These are phyloP conservation scores for Hypoxylon sp. DNA, from an alignment of 2,329 filamentous ascomycete species.

Conservation along the genomic window DNA sequence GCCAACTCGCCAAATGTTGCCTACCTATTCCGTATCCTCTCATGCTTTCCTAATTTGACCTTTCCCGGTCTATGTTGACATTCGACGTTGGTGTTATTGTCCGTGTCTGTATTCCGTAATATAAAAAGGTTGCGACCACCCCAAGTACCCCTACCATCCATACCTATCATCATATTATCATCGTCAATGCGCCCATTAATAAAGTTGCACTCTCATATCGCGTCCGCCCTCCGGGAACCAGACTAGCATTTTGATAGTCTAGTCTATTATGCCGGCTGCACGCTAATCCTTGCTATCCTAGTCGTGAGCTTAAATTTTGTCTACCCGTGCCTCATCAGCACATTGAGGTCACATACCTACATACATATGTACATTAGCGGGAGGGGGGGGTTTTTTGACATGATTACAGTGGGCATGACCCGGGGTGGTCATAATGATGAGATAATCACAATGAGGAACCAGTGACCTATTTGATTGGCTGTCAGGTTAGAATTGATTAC, in stretches of 20 bases:
- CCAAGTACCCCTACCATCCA: slow-evolving; percentile 21
- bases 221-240: slow-evolving; percentile 36
- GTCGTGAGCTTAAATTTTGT: slow-evolving; percentile 26
- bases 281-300: slow-evolving; percentile 30
- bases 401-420: no score
- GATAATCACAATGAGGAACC: no score
- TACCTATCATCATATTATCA: slow-evolving; percentile 43
- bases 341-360: slow-evolving; percentile 12
- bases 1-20: slow-evolving; percentile 29
- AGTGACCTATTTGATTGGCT: no score
- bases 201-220: slow-evolving; percentile 41
- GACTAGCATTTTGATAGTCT: slow-evolving; percentile 39
- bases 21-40: slow-evolving; percentile 26
- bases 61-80: slow-evolving; percentile 23
- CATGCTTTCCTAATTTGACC: slow-evolving; percentile 33
- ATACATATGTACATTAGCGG: slow-evolving; percentile 16
- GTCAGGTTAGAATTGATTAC: no score
- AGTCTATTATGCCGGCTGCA: slow-evolving; percentile 40
- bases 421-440: no score
- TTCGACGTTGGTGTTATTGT: slow-evolving; percentile 24
- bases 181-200: slow-evolving; percentile 39
- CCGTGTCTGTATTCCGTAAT: no score
- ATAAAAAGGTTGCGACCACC: slow-evolving; percentile 25
- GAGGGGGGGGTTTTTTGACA: no score
- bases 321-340: slow-evolving; percentile 28